phyloP scores from a whole-genome alignment of 2,329 filamentous ascomycete species.

The Zasmidium angulare region DNA sequence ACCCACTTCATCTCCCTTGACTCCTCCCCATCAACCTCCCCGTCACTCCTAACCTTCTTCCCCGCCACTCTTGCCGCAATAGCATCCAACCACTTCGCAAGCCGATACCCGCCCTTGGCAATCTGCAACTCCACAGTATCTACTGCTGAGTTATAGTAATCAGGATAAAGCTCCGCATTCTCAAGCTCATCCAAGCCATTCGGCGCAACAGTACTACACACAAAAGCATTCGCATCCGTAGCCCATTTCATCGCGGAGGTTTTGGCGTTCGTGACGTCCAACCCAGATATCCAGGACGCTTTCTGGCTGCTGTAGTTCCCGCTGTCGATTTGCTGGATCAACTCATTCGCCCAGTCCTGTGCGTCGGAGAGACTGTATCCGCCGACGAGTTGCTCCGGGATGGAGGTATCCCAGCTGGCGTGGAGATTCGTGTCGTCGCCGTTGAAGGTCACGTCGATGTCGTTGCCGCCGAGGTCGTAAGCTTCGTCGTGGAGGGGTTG shows the following conservation, averaged over 20 bases:
- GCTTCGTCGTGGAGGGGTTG: slow-evolving; percentile 66
- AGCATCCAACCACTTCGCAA: slow-evolving; percentile 38
- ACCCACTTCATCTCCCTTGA: neutral
- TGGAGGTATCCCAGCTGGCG: slow-evolving; percentile 46
- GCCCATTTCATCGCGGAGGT: slow-evolving; percentile 44
- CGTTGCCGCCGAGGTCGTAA: slow-evolving; percentile 45
- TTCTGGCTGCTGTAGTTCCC: slow-evolving; percentile 39
- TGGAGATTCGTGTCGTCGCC: slow-evolving; percentile 44
- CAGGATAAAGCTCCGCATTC: slow-evolving; percentile 36
- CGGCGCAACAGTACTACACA: slow-evolving; percentile 44
- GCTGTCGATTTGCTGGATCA: slow-evolving; percentile 40
- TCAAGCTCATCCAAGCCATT: slow-evolving; percentile 38
- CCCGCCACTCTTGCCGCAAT: slow-evolving; percentile 28
- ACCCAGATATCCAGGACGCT: slow-evolving; percentile 38
- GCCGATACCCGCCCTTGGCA: slow-evolving; percentile 42
- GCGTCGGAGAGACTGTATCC: slow-evolving; percentile 42
- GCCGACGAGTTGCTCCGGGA: slow-evolving; percentile 44
- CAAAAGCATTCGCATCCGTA: slow-evolving; percentile 42
- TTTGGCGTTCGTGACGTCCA: slow-evolving; percentile 38
- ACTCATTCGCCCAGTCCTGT: slow-evolving; percentile 37
- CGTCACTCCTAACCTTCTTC: slow-evolving; percentile 2
- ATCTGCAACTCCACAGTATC: slow-evolving; percentile 45
- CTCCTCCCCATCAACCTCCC: neutral
- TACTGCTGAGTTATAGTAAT: slow-evolving; percentile 37
- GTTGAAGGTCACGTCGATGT: slow-evolving; percentile 45